Evolutionary conservation across 1,284 basidiomycete species (phyloP).

Genomic region (Trametes hirsuta): DNA sequence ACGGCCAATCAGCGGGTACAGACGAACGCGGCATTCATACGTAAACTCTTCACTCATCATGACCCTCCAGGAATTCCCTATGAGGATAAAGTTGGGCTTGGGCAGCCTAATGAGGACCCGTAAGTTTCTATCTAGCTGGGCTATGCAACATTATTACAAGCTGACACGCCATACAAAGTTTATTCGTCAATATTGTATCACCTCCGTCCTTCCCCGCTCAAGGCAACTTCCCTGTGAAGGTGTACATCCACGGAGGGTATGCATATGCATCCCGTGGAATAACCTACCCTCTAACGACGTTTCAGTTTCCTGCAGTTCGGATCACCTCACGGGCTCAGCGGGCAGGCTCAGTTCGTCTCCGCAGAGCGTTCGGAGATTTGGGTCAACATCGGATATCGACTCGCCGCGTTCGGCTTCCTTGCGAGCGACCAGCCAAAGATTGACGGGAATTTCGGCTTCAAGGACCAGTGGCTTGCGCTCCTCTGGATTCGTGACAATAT

Average conservation of each 20-base stretch:
- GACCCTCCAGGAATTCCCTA: conserved; percentile 43
- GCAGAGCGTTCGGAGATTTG: conserved; percentile 68
- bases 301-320: conserved; percentile 80
- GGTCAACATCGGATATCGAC: conserved; percentile 73
- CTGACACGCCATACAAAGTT: conserved; percentile 36
- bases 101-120: conserved; percentile 72
- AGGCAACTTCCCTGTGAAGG: conserved; percentile 62
- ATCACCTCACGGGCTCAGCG: conserved; percentile 59
- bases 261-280: conserved; percentile 9
- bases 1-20: conserved; percentile 61
- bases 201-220: conserved; percentile 59
- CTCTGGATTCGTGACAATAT: conserved; percentile 68
- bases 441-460: conserved; percentile 78
- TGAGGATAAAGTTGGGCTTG: conserved; percentile 64
- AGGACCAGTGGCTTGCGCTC: conserved; percentile 72
- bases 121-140: conserved; percentile 34
- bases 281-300: background rate
- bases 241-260: conserved; percentile 79
- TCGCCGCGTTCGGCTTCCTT: conserved; percentile 76
- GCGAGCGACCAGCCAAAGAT: conserved; percentile 62
- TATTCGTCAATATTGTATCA: conserved; percentile 71
- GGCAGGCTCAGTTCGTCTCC: conserved; percentile 69
- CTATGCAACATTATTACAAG: background rate
- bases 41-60: background rate
- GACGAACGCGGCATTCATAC: background rate